Base-by-base conservation (phyloP, 2,329 filamentous ascomycete species). In the Verticillium isaacii region DNA sequence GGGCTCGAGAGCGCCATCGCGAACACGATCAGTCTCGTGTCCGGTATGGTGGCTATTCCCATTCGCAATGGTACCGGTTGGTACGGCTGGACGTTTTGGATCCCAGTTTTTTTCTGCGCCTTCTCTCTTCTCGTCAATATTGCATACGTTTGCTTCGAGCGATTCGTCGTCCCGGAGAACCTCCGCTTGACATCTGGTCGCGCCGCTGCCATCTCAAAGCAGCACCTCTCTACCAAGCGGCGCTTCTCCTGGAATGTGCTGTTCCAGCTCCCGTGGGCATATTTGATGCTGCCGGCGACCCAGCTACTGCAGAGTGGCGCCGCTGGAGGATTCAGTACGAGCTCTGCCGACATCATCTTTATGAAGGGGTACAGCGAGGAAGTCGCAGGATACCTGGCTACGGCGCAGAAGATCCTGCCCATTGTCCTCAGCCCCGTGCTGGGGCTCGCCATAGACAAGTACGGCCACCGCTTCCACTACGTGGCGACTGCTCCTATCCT, bases 71-170 rank as follows among this genome's bases (percentile, higher is more conserved):
- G 64, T 1, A 69, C 66, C 14, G 68, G 67, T 0, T 68, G 65
- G 65, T 68, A 68, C 45, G 67, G 66, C 2, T 69, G 67, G 67
- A 69, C 65, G 0, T 68, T 69, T 25, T 69, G 66, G 67, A 64
- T 69, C 2, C 66, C 66, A 1, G 66, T 62, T 9, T 61, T 66
- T 54, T 69, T 69, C 60, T 69, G 66, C 57, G 61, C 58, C 11
- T 56, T 63, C 37, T 65, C 62, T 5, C 58, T 69, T 6, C 4
- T 61, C 6, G 63, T 67, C 17, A 69, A 68, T 61, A n/a, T 65
- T 11, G 36, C 55, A n/a, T 69, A 69, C 58, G 66, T 69, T 32
- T 62, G 50, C 56, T 68, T 68, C 11, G 66, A 69, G 62, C 60
- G 62, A 12, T 41, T 64, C 4, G 52, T 57, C 11, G 61, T 67